Evolutionary conservation across 1,284 basidiomycete species (phyloP).

Genomic region (Clitocybe nebularis): DNA sequence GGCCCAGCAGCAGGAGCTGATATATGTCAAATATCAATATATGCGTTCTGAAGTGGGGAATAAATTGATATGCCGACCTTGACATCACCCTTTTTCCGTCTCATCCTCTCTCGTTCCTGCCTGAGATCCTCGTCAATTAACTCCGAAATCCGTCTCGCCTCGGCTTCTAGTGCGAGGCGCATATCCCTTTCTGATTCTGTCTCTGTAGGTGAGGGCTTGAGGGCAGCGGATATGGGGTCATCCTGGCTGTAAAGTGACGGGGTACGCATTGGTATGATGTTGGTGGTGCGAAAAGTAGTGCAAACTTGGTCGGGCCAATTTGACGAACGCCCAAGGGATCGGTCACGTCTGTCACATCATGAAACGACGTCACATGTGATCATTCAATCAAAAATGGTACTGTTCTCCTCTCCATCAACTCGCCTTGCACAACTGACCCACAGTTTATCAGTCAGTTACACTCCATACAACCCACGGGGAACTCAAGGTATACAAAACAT

Average conservation of each 20-base stretch:
- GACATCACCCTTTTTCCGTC: conserved; percentile 66
- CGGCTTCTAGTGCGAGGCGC: conserved; percentile 61
- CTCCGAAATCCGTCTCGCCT: conserved; percentile 71
- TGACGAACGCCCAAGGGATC: conserved; percentile 10
- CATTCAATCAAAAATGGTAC: conserved; percentile 25
- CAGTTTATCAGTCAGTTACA: conserved; percentile 76
- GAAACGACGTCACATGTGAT: conserved; percentile 1
- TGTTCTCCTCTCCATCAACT: conserved; percentile 24
- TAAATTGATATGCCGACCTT: conserved; percentile 45
- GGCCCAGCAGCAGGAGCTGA: conserved; percentile 72
- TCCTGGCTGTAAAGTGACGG: conserved; percentile 67
- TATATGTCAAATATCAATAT: conserved; percentile 21
- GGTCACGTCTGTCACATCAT: conserved; percentile 27
- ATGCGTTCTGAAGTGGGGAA: conserved; percentile 22
- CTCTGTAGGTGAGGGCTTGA: conserved; percentile 66
- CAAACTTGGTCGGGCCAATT: conserved; percentile 15
- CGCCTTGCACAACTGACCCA: conserved; percentile 12
- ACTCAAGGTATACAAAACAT: conserved; percentile 66
- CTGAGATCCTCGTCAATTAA: conserved; percentile 76
- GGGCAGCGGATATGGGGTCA: conserved; percentile 67
- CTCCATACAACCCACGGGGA: conserved; percentile 93
- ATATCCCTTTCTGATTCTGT: conserved; percentile 55
- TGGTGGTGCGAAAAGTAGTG: conserved; percentile 29
- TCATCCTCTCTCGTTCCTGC: conserved; percentile 58
- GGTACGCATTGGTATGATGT: conserved; percentile 46